phyloP scores from a whole-genome alignment of 208 protist genomes.

The Wallacemonas sp. region DNA sequence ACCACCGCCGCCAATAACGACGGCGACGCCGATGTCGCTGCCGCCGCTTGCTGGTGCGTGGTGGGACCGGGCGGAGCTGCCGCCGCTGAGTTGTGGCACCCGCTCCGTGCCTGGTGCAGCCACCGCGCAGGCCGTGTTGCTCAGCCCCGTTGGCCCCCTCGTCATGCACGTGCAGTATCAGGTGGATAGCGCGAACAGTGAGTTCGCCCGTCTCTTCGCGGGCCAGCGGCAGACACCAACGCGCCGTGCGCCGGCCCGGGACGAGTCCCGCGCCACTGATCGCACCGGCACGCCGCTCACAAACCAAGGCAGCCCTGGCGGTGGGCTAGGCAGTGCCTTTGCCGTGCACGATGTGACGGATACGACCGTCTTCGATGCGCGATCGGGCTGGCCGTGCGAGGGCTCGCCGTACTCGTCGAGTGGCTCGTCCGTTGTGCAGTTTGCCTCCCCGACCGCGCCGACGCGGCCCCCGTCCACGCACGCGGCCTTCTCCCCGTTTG shows the following conservation, averaged over 20 bases:
- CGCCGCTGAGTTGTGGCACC: constrained; percentile 49
- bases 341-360: not conserved
- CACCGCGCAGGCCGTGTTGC: constrained; percentile 53
- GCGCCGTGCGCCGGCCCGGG: no score
- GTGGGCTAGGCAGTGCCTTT: no score
- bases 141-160: constrained; percentile 60
- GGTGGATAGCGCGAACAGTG: not conserved
- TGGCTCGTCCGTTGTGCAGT: not conserved
- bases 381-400: no score
- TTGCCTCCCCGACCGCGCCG: no score
- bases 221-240: not conserved
- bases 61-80: constrained; percentile 16
- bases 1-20: no score
- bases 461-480: not conserved
- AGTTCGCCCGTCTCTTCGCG: constrained; percentile 6
- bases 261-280: no score
- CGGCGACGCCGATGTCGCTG: no score
- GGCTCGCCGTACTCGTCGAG: not conserved
- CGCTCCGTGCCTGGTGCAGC: constrained; percentile 33
- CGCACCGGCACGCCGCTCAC: no score
- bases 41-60: not conserved
- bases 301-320: no score
- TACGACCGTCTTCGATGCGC: no score
- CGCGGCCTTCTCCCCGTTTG: not conserved
- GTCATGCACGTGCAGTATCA: constrained; percentile 63